These are phyloP conservation scores for Penicillium sp. DNA, from an alignment of 2,329 filamentous ascomycete genomes.

Conservation along the genomic window DNA sequence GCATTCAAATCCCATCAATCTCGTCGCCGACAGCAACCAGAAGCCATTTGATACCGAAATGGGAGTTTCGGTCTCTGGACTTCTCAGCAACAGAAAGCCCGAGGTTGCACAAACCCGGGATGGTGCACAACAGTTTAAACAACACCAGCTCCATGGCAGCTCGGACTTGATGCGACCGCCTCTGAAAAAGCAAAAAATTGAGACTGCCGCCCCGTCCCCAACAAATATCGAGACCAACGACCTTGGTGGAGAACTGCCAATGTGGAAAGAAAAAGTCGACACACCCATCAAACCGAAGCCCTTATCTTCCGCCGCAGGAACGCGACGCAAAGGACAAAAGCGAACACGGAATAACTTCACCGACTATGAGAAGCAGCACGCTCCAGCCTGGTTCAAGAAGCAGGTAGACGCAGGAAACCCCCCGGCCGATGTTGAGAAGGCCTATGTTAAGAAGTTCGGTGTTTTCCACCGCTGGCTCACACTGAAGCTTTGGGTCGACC, in stretches of 20 bases:
- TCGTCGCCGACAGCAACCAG: neutral
- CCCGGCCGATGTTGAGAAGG: neutral
- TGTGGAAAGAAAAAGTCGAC: neutral
- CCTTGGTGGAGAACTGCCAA: neutral
- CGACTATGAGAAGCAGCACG: conserved; percentile 2
- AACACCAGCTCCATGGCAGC: neutral
- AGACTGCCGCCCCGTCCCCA: neutral
- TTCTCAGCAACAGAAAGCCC: too few species aligned
- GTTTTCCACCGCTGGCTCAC: neutral
- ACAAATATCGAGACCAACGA: neutral
- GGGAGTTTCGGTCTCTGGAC: neutral
- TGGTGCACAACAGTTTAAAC: neutral
- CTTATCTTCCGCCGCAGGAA: neutral
- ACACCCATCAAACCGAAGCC: neutral
- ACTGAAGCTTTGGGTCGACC: neutral
- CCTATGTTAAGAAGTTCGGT: neutral
- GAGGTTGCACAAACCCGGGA: neutral
- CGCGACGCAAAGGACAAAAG: neutral
- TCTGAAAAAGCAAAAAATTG: neutral
- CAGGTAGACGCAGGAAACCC: neutral
- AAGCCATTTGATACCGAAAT: neutral
- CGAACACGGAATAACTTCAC: conserved; percentile 8
- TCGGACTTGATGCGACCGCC: neutral
- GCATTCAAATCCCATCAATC: neutral
- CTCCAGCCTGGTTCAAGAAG: conserved; percentile 1